Evolutionary conservation across 2,329 filamentous ascomycete genomes (phyloP), one percentile per base, ranked within the genome.

Genomic region (Byssothecium circinans): DNA sequence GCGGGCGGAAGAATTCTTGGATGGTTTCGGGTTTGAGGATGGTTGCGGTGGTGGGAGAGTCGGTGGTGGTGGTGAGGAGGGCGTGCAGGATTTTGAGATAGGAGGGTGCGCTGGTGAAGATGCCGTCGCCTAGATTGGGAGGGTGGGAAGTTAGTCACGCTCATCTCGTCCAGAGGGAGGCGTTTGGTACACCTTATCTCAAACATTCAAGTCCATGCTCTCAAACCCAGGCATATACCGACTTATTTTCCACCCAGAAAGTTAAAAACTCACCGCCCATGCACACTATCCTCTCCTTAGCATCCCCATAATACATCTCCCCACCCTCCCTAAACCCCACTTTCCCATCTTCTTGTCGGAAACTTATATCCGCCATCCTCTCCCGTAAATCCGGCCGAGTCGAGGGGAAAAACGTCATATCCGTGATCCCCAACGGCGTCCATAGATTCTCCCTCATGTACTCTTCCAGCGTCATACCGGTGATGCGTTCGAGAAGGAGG

Each of bases 401-500:
- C 1, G 43, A 49, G 0, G 59, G 81, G 38, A 82, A 70, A 74
- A 87, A 82, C 42, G 74, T 78, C 55, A 84, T 76, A 35, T 81
- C 75, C 1, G 73, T 69, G 41, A 79, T 65, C 0, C 68, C 71
- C 2, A 79, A 65, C 1, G 75, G 75, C 40, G 70, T 59, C 63
- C 75, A 72, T 10, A 80, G 70, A 46, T 76, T 62, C 23, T 79
- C 73, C 0, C 82, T 82, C 1, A 85, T 84, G 52, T 87, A 81
- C 50, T 82, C 81, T 1, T 85, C 63, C 3, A 88, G 65, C 0
- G 83, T 79, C 50, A 67, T 65, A 5, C 66, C 62, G 20, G 58
- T 75, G 68, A 75, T 36, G 4, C 59, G 61, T 57, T 79, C 74
- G 4, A 81, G 61, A 1, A 74, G 62, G 4, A 73, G 49, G 2